Base-by-base conservation (phyloP, 139 green algal genomes). In the Astrephomene gubernaculifera region DNA sequence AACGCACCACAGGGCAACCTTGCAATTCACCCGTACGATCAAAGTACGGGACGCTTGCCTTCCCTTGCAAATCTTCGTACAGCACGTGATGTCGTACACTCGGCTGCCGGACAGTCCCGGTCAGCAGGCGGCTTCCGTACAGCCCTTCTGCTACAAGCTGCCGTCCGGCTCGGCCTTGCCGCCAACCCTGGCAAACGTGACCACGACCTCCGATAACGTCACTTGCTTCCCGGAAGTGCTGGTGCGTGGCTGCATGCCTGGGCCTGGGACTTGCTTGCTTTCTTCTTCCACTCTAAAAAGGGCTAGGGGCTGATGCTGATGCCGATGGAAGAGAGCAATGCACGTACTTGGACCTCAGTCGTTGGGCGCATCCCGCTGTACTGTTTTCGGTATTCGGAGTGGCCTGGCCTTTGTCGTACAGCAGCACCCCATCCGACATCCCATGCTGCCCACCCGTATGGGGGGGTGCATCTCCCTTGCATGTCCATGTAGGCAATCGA, bases 1-100 rank as follows among this genome's bases (percentile, higher is more conserved):
- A 82, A 25, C 24, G 74, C 74, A 21, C 25, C 25, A 29, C 70
- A 82, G 36, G 36, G 74, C 74, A 21, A 53, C 35, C 1, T 4
- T 71, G 3, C 36, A 27, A 0, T 82, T 82, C 27, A 31, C 29
- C 12, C 57, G 33, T 1, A 60, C 38, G 5, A 39, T 71, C 7
- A 83, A 83, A 35, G 1, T 83, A 1, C 76, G 76, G 5, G 76
- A 83, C n/a, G 76, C 39, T 19, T 83, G 76, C 76, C 60, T 83
- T 29, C 76, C 76, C 7, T 43, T 83, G 0, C 41, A 63, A 0
- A 83, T 83, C 76, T 83, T 83, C 29, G 2, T 63, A 5, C 76
- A 83, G 76, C 76, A 83, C 43, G 41, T 83, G 6, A 45, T 27
- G 27, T 63, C 39, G 9, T 83, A 72, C 41, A 21, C 22, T 41